Evolutionary conservation across 305 asterid genomes (phyloP).

Genomic region (Solanum hybrid): DNA sequence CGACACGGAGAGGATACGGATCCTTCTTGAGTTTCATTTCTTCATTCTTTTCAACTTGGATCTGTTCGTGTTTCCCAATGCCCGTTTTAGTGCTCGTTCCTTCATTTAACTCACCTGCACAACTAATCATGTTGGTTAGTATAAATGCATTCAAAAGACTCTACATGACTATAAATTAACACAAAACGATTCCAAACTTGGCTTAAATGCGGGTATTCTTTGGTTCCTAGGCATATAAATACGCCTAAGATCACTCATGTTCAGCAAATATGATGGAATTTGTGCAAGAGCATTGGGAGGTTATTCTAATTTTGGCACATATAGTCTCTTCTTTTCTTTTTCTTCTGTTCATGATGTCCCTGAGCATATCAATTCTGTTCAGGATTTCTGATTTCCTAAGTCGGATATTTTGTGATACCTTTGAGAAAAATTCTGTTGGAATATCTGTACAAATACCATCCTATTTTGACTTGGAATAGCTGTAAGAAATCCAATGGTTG

Average conservation of each 20-base stretch:
- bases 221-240: too few relatives aligned
- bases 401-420: neutral
- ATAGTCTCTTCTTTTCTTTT: neutral
- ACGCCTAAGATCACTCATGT: neutral
- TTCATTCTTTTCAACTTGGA: too few relatives aligned
- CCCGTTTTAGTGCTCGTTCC: too few relatives aligned
- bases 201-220: too few relatives aligned
- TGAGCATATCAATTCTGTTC: neutral
- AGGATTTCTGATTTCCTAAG: neutral
- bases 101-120: too few relatives aligned
- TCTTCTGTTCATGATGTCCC: neutral
- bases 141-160: too few relatives aligned
- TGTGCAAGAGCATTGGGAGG: neutral
- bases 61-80: too few relatives aligned
- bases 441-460: neutral
- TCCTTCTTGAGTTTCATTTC: too few relatives aligned
- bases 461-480: neutral
- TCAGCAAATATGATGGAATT: neutral
- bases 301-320: neutral
- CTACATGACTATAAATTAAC: too few relatives aligned
- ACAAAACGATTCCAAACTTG: too few relatives aligned
- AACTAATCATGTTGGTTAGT: too few relatives aligned
- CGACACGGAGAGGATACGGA: too few relatives aligned
- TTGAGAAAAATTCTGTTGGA: neutral
- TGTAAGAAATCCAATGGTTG: conserved; percentile 1